Conservation (phyloP, 495 filamentous ascomycete genomes). For the Hypomontagnella monticulosa region DNA sequence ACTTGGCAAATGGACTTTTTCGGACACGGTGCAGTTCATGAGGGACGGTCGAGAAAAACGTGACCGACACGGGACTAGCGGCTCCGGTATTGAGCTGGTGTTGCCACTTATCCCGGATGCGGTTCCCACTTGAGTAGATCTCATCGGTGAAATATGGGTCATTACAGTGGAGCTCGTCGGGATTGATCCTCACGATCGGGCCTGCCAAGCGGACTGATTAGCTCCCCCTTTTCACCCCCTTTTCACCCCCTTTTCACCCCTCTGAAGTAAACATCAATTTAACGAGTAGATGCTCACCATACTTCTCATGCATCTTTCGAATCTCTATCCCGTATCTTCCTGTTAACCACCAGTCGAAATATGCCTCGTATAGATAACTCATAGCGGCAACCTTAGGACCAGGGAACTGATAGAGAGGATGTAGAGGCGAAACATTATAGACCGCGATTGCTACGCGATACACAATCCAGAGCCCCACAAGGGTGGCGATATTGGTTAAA, state of each 20-base stretch:
- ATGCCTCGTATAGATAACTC: conserved; percentile 56
- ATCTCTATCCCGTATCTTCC: conserved; percentile 56
- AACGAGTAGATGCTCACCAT: conserved; percentile 48
- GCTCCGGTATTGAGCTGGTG: conserved; percentile 35
- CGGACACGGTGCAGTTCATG: conserved; percentile 50
- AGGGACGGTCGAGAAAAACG: conserved; percentile 17
- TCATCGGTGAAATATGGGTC: conserved; percentile 61
- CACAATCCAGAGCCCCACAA: not conserved
- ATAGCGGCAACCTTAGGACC: conserved; percentile 55
- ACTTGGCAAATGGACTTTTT: conserved; percentile 49
- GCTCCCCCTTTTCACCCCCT: not conserved
- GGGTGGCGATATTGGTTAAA: not conserved
- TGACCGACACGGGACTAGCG: conserved; percentile 6
- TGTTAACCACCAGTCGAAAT: conserved; percentile 52
- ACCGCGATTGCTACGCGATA: conserved; percentile 12
- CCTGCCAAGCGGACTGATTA: conserved; percentile 42
- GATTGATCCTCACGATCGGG: conserved; percentile 65
- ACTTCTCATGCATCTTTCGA: conserved; percentile 57
- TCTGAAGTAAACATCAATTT: not conserved
- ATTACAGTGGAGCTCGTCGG: conserved; percentile 61
- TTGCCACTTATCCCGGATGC: conserved; percentile 51
- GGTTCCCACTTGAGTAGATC: conserved; percentile 51
- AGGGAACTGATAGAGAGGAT: conserved; percentile 54
- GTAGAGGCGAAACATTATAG: conserved; percentile 38
- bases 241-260: not conserved